Conservation (phyloP, 768 basidiomycete species). For the Clitopilus passeckerianus region DNA sequence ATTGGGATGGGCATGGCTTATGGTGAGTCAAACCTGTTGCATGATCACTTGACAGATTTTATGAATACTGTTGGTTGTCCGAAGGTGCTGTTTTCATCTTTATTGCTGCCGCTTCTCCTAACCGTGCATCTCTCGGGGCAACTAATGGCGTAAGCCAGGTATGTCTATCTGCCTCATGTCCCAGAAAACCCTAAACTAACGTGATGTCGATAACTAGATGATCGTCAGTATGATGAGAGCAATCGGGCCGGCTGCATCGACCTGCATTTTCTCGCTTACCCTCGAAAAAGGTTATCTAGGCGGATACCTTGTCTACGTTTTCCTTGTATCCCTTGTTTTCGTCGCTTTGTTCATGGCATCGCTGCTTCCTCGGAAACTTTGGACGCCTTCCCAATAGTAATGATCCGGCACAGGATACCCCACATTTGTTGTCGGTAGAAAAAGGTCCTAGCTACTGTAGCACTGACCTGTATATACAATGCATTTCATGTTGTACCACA, state of each 20-base stretch:
- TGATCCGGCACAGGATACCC: background rate
- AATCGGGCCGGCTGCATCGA: constrained; percentile 50
- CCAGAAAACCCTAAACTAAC: background rate
- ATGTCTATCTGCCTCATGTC: background rate
- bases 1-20: constrained; percentile 48
- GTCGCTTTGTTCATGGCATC: constrained; percentile 19
- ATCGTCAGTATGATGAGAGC: constrained; percentile 28
- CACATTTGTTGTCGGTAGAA: background rate
- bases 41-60: background rate
- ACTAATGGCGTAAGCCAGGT: constrained; percentile 48
- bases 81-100: constrained; percentile 68
- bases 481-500: background rate
- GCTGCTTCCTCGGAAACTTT: constrained; percentile 26
- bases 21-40: constrained; percentile 32
- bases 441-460: background rate
- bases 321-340: constrained; percentile 19
- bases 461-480: background rate
- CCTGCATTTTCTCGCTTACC: constrained; percentile 59
- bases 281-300: constrained; percentile 39
- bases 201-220: constrained; percentile 17
- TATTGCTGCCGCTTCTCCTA: constrained; percentile 60
- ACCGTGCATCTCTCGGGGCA: constrained; percentile 56
- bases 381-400: background rate
- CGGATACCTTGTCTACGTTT: constrained; percentile 47
- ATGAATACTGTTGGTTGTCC: background rate